Evolutionary conservation across 2,329 filamentous ascomycete genomes (phyloP), one percentile per base, ranked within the genome.

Genomic region (Calycina marina): DNA sequence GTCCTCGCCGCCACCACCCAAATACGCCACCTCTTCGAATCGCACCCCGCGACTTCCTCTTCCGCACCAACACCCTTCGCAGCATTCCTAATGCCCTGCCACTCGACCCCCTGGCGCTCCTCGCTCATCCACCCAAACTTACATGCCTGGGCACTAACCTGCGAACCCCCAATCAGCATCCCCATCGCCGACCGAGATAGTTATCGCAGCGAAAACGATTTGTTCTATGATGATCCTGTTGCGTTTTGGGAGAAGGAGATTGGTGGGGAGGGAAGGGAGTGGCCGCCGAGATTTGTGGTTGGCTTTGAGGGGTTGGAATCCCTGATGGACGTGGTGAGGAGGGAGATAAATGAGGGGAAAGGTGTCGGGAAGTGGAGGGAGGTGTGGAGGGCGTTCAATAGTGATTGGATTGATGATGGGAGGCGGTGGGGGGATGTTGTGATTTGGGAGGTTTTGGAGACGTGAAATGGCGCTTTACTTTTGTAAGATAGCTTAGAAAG

Each of bases 41-140:
- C 55, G 27, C 56, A 71, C 18, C 65, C 72, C 43, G 53, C 28
- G 42, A 48, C 18, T 45, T 44, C 11, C 40, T 51, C 25, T 38
- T 46, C 43, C 47, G 31, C 38, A 3, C 14, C 4, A 4, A 40
- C 45, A 26, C 62, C 73, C 8, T 77, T 76, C 46, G 72, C 77
- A 18, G 77, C 79, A 13, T 94, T 96, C 58, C 67, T 98, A 14
- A 93, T 86, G 68, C 90, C 90, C 6, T 98, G 90, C 58, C 90
- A 98, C 62, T 82, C 80, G 43, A 96, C 88, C 0, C 88, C 90
- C 2, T 96, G 90, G 88, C 79, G 86, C 47, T 85, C 79, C 11
- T 81, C 92, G 49, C 67, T 96, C 24, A 64, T 92, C 39, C 71
- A 90, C 49, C 71, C 82, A 0, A 59, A 62, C 17, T 72, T 94